phyloP scores from a whole-genome alignment of 116 monocot genomes.

The Zostera marina region DNA sequence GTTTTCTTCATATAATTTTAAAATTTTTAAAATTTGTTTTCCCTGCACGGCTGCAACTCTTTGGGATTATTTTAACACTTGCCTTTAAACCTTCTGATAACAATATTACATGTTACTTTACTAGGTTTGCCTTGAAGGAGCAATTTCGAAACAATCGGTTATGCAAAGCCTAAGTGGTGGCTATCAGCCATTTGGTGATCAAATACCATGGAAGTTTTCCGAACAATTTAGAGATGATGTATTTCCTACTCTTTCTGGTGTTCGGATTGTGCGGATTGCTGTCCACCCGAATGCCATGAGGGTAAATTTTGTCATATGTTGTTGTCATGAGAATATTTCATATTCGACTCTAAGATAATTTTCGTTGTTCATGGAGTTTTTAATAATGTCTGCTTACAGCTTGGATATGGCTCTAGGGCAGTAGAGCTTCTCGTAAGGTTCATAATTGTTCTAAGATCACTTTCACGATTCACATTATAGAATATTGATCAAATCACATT shows the following conservation, averaged over 20 bases:
- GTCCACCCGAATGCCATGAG: constrained; percentile 85
- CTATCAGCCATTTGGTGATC: constrained; percentile 71
- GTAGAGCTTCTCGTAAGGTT: constrained; percentile 79
- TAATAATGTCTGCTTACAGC: constrained; percentile 26
- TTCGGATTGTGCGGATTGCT: constrained; percentile 90
- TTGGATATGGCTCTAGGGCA: constrained; percentile 78
- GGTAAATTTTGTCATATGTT: constrained; percentile 27
- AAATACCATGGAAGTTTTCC: constrained; percentile 92
- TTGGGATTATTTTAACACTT: neutral
- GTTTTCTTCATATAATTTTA: neutral
- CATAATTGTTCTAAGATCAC: neutral
- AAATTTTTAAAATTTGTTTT: neutral
- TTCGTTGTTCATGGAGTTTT: constrained; percentile 1
- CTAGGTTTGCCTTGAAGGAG: constrained; percentile 91
- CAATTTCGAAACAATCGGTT: constrained; percentile 74
- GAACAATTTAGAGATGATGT: constrained; percentile 81
- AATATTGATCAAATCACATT: neutral
- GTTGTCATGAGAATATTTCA: neutral
- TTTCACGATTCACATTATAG: too few relatives aligned
- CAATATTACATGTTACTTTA: neutral
- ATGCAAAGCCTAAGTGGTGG: constrained; percentile 73
- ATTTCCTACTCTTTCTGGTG: constrained; percentile 90
- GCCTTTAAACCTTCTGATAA: neutral
- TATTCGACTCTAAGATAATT: neutral
- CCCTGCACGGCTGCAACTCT: neutral